These are phyloP conservation scores for Kwoniella sp. DNA, from an alignment of 768 basidiomycete genomes.

Conservation along the genomic window DNA sequence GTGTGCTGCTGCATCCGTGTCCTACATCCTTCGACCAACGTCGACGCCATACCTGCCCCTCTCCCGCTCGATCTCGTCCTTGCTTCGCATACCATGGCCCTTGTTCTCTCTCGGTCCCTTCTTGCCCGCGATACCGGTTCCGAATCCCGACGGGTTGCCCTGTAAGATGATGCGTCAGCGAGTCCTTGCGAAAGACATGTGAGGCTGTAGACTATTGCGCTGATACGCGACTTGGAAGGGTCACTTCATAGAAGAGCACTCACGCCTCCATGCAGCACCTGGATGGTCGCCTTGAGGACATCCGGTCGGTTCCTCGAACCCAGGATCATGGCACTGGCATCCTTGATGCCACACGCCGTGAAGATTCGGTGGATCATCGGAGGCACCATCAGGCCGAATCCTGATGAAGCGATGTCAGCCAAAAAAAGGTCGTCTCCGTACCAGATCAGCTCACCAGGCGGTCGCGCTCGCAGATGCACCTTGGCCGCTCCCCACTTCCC, in stretches of 20 bases:
- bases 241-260: slow-evolving; percentile 41
- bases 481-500: slow-evolving; percentile 78
- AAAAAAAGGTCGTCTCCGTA: background rate
- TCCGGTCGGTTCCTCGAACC: slow-evolving; percentile 81
- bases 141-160: slow-evolving; percentile 55
- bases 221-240: background rate
- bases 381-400: slow-evolving; percentile 87
- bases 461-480: slow-evolving; percentile 63
- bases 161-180: slow-evolving; percentile 10
- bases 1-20: too few relatives aligned
- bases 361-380: slow-evolving; percentile 79
- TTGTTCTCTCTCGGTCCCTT: slow-evolving; percentile 66
- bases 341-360: slow-evolving; percentile 90
- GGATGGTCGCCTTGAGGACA: slow-evolving; percentile 78
- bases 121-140: slow-evolving; percentile 69
- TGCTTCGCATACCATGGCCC: slow-evolving; percentile 66
- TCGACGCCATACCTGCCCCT: slow-evolving; percentile 73
- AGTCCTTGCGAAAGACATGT: too few relatives aligned
- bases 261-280: slow-evolving; percentile 79
- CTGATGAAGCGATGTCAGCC: slow-evolving; percentile 51
- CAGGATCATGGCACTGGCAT: slow-evolving; percentile 91
- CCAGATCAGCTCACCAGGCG: slow-evolving; percentile 48
- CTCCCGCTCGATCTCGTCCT: slow-evolving; percentile 71
- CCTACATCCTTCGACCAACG: slow-evolving; percentile 42
- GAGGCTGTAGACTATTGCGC: too few relatives aligned